phyloP scores from a whole-genome alignment of 306 rosid genomes.

The Bauhinia variegata region DNA sequence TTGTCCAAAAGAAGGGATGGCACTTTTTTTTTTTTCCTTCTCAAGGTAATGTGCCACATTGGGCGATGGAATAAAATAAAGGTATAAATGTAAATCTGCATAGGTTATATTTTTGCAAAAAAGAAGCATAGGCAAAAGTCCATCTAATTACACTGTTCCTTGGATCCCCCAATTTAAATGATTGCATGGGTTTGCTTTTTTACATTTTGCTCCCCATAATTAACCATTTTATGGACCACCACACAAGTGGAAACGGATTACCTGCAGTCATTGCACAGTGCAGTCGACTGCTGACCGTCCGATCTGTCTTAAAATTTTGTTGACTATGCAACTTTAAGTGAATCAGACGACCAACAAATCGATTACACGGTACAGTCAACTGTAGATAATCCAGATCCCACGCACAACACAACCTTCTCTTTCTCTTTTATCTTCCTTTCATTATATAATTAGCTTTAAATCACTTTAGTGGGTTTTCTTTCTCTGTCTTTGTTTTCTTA shows the following conservation, averaged over 20 bases:
- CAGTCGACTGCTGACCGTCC: too few relatives aligned
- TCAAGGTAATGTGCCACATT: slow-evolving; percentile 38
- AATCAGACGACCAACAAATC: too few relatives aligned
- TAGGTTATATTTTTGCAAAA: slow-evolving; percentile 53
- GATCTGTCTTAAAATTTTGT: too few relatives aligned
- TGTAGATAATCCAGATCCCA: too few relatives aligned
- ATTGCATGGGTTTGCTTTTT: slow-evolving; percentile 52
- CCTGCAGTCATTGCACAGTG: too few relatives aligned
- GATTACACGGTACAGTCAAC: too few relatives aligned
- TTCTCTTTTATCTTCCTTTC: slow-evolving; percentile 17
- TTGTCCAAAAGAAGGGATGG: too few relatives aligned
- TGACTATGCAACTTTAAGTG: too few relatives aligned
- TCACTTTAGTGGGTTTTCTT: slow-evolving; percentile 7
- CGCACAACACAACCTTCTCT: slow-evolving; percentile 18
- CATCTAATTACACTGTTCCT: slow-evolving; percentile 39
- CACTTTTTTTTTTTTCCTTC: background rate
- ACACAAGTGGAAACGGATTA: too few relatives aligned
- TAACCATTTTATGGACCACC: slow-evolving; percentile 64
- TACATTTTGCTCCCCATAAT: slow-evolving; percentile 62
- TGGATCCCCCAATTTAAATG: slow-evolving; percentile 81
- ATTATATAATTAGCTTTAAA: slow-evolving; percentile 26
- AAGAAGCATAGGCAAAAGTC: slow-evolving; percentile 43
- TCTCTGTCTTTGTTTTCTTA: background rate
- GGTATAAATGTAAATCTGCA: slow-evolving; percentile 24
- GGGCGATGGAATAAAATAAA: slow-evolving; percentile 35